Conservation (phyloP, 139 green algal species). For the Edaphochlamys debaryana region DNA sequence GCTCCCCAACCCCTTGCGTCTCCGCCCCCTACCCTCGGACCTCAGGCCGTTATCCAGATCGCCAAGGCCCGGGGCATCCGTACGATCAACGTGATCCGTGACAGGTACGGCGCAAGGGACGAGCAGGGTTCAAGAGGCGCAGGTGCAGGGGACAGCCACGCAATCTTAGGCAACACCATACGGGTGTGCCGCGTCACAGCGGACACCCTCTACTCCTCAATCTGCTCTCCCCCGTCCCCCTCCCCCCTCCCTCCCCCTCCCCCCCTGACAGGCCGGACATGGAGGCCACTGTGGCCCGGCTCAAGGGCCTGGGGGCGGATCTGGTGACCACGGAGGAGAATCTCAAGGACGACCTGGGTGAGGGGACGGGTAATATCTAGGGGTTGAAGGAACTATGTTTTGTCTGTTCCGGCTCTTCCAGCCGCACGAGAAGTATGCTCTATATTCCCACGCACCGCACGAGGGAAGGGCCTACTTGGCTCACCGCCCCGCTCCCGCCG, state of each 20-base stretch:
- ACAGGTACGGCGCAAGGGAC: no score
- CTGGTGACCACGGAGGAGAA: conserved; percentile 74
- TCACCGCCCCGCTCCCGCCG: no score
- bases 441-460: neutral
- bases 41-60: conserved; percentile 88
- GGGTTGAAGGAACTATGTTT: no score
- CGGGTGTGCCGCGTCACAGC: neutral
- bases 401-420: no score
- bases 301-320: conserved; percentile 71
- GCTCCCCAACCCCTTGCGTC: no score
- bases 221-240: neutral
- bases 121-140: no score
- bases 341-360: conserved; percentile 60
- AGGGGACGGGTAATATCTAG: neutral
- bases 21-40: no score
- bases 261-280: conserved; percentile 46
- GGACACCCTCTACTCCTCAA: neutral
- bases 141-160: neutral
- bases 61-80: conserved; percentile 73
- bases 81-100: conserved; percentile 89
- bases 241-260: neutral
- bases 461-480: neutral
- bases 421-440: neutral
- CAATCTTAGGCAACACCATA: no score
- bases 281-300: conserved; percentile 59